Conservation (phyloP, 2,329 filamentous ascomycete species). For the Aureobasidium sp. region DNA sequence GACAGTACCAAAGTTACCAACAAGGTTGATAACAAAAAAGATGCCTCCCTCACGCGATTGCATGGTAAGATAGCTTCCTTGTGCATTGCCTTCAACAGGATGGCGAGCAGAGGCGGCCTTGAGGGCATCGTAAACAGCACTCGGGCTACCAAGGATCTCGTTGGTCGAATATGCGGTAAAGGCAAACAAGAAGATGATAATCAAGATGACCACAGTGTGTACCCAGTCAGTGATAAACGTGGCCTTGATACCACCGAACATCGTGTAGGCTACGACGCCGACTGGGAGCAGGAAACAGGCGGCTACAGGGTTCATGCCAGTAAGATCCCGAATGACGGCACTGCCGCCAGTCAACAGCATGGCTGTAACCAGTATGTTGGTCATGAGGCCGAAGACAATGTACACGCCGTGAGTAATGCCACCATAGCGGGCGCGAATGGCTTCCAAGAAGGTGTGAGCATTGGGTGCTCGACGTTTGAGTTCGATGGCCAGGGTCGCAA, state of each 20-base stretch:
- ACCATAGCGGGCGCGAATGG: constrained; percentile 75
- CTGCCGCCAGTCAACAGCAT: constrained; percentile 83
- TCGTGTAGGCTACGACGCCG: constrained; percentile 74
- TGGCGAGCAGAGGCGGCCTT: constrained; percentile 60
- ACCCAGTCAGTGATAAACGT: constrained; percentile 82
- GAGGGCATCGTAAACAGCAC: constrained; percentile 70
- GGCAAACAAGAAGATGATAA: constrained; percentile 80
- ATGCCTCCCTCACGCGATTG: constrained; percentile 70
- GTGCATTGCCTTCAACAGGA: constrained; percentile 71
- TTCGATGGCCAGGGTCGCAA: constrained; percentile 85
- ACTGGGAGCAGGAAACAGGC: constrained; percentile 78
- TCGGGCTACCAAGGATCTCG: constrained; percentile 64
- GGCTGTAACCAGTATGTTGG: constrained; percentile 71
- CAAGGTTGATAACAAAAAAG: constrained; percentile 77
- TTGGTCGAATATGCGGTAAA: constrained; percentile 75
- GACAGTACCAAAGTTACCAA: constrained; percentile 71
- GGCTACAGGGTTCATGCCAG: constrained; percentile 68
- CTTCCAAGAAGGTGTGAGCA: constrained; percentile 70
- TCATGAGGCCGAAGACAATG: constrained; percentile 74
- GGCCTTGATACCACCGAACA: constrained; percentile 70
- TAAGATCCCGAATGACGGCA: constrained; percentile 64
- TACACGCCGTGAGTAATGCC: constrained; percentile 66
- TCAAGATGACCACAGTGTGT: constrained; percentile 75
- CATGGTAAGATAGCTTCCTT: constrained; percentile 85
- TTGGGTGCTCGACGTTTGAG: constrained; percentile 81